These are phyloP conservation scores for Backusella westeae DNA, from an alignment of 192 early-diverging fungal genomes.

Conservation along the genomic window DNA sequence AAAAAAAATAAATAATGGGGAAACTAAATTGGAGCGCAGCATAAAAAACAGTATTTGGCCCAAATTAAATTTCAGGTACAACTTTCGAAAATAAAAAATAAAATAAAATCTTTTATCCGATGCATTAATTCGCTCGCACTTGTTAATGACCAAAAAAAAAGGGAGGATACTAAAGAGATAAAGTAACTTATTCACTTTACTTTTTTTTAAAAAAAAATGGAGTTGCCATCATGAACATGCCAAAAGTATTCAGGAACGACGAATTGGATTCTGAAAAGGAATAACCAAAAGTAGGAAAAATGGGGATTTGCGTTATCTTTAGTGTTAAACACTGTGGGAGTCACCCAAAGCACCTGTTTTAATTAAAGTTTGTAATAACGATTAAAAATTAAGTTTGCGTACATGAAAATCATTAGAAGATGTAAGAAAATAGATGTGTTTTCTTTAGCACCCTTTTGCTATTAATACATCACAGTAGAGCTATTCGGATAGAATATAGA, in stretches of 20 bases:
- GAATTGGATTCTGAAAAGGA: neutral
- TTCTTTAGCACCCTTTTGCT: neutral
- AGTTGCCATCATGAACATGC: neutral
- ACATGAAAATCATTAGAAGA: neutral
- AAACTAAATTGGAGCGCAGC: slow-evolving; percentile 1
- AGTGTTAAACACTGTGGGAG: neutral
- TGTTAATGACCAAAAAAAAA: neutral
- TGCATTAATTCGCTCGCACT: neutral
- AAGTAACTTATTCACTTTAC: neutral
- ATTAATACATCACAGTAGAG: neutral
- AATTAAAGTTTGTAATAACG: neutral
- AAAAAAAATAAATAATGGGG: neutral
- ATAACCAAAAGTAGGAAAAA: neutral
- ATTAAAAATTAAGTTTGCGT: neutral
- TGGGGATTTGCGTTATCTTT: neutral
- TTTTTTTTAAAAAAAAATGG: neutral
- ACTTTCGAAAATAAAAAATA: neutral
- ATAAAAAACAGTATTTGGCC: neutral
- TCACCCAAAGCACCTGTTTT: neutral
- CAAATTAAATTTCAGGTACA: neutral
- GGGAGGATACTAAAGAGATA: neutral
- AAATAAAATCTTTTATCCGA: neutral
- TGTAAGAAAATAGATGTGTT: neutral
- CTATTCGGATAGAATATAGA: neutral
- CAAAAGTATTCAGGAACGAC: neutral